Evolutionary conservation across 106 monocot species (phyloP).

Genomic region (Triglochin maritima): DNA sequence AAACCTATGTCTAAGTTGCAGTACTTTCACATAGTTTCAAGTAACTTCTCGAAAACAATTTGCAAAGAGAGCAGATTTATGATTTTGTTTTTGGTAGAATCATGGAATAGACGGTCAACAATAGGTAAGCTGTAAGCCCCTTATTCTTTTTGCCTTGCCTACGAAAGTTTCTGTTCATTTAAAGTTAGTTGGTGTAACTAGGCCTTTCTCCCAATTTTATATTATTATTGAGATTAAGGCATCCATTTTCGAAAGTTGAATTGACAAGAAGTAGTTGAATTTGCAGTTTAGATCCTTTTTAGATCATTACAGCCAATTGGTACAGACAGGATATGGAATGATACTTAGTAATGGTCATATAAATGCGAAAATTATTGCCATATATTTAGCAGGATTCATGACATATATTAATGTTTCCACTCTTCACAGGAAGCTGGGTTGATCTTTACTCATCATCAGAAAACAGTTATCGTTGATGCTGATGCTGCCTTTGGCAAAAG

Average conservation of each 20-base stretch:
- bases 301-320: no score
- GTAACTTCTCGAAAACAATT: no score
- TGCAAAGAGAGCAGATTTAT: no score
- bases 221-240: not conserved
- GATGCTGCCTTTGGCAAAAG: conserved; percentile 64
- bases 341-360: not conserved
- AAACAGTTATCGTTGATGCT: conserved; percentile 77
- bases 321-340: not conserved
- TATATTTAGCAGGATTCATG: not conserved
- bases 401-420: not conserved
- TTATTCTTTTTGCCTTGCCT: no score
- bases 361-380: not conserved
- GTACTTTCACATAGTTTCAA: no score
- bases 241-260: not conserved
- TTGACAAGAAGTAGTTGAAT: not conserved
- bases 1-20: no score
- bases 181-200: no score
- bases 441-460: conserved; percentile 93
- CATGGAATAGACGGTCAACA: no score
- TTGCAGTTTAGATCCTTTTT: not conserved
- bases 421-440: conserved; percentile 59
- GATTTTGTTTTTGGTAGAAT: no score
- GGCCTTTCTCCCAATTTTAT: no score
- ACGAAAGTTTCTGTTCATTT: no score
- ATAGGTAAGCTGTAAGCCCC: no score